Base-by-base conservation (phyloP, 495 filamentous ascomycete species). In the Neurospora tetraspora region DNA sequence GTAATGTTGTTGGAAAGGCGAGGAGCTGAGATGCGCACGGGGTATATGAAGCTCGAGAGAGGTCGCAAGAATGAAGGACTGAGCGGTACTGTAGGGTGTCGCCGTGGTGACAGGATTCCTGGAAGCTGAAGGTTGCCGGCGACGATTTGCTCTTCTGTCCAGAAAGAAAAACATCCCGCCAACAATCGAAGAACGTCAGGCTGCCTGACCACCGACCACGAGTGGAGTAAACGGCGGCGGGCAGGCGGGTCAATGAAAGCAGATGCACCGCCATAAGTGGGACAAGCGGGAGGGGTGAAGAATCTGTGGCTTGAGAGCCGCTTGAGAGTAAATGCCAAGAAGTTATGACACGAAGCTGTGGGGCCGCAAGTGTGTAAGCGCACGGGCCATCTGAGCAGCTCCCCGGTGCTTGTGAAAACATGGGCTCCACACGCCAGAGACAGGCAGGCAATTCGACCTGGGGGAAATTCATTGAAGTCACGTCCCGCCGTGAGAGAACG, bases 121-220 rank as follows among this genome's bases (percentile, higher is more conserved):
- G 31, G 5, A 53, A 38, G 53, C 11, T 20, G 20, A 71, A 74
- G 68, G 74, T 69, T 73, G 43, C 70, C 72, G 69, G 73, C 47
- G 69, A 39, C 47, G 72, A 73, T 47, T 40, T 47, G 72, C 39
- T 75, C 23, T 31, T 68, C 59, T 71, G 72, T 71, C 53, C 71
- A 71, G 69, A 74, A 45, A 65, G 34, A 72, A 37, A 65, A 72
- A 37, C 36, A 39, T 59, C 45, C 69, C 71, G 36, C 74, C 68
- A 68, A 12, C 59, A 59, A 31, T 23, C 40, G 40, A 72, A 75
- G 74, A 73, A 77, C 71, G 76, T 78, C 76, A 78, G 76, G 76
- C 74, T 77, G 70, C 72, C 69, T 27, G 70, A 42, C 40, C 40
- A 39, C 34, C 42, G 47, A 71, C 42, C 70, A 70, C 71, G 53